Base-by-base conservation (phyloP, 257 asterid species). In the Ajuga chamaepitys region DNA sequence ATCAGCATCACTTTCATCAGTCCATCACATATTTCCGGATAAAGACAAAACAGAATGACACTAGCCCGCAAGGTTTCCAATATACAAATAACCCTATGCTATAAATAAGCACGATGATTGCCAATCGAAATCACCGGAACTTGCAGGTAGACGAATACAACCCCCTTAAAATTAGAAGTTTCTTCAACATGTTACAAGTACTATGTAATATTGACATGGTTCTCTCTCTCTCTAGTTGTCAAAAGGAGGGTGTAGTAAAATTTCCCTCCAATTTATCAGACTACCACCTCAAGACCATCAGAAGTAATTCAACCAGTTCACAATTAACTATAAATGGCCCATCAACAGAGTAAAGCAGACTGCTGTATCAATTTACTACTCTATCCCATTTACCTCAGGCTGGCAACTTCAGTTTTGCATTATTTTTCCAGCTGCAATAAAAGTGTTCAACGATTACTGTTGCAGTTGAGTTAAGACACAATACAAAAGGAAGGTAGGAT, bases 391-490 rank as follows among this genome's bases (percentile, higher is more conserved):
- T 14, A 14, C 67, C 71, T 90, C 74, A 90, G 13, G 95, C 95
- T 2, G 97, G 97, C 77, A 90, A 71, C 81, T 87, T 77, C 72
- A 90, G 76, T 81, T 85, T 89, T 14, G 78, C 81, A 5, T 86
- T 84, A 64, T 71, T 80, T 84, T 84, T 86, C 95, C 95, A 84
- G 81, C 97, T 90, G 95, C 80, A 77, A 62, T 41, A 63, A 44
- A 56, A 63, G 47, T 50, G 62, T 37, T 40, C 40, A 67, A 24
- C 63, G 21, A 50, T 58, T 40, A 53, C 22, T 3, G 24, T 58
- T 18, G 51, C 69, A 17, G 4, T 40, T 5, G 40, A 58, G 40
- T 16, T 18, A 17, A 25, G 7, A n/a, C n/a, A 52, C 44, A 28
- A 22, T 21, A 21, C 25, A n/a, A 44, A 16, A 9, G 26, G 68